Evolutionary conservation across 495 filamentous ascomycete species (phyloP).

Genomic region (Durotheca rogersii): DNA sequence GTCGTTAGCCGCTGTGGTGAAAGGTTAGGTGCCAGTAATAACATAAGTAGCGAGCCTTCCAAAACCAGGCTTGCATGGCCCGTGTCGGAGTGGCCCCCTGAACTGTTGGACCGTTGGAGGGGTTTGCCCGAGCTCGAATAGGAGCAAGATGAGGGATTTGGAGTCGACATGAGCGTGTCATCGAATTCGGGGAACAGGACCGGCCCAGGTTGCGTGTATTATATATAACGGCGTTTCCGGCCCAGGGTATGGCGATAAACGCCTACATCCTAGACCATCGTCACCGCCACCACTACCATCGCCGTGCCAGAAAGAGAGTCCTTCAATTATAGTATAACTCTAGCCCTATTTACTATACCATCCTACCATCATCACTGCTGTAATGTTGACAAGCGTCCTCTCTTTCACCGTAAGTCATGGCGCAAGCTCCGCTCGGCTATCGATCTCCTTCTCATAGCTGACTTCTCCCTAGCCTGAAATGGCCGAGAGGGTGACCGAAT

Average conservation of each 20-base stretch:
- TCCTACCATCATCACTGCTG: neutral
- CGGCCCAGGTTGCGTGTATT: no score
- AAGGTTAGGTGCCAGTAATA: neutral
- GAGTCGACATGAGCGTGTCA: no score
- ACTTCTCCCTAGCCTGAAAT: constrained; percentile 12
- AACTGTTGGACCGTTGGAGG: neutral
- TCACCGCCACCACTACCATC: no score
- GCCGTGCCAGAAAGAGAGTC: no score
- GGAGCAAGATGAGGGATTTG: neutral
- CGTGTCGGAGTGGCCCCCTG: neutral
- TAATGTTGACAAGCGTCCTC: constrained; percentile 5
- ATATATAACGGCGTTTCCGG: no score
- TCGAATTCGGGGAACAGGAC: no score
- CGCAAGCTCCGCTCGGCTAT: neutral
- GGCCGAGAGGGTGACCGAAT: constrained; percentile 27
- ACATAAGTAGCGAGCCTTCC: neutral
- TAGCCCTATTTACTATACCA: no score
- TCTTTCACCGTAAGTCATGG: neutral
- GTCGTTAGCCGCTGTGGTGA: no score
- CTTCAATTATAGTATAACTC: no score
- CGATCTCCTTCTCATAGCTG: neutral
- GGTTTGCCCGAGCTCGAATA: neutral
- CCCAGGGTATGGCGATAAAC: no score
- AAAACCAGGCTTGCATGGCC: neutral
- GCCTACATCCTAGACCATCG: no score